Conservation (phyloP, 2,329 filamentous ascomycete species). For the Helicocarpus griseus region DNA sequence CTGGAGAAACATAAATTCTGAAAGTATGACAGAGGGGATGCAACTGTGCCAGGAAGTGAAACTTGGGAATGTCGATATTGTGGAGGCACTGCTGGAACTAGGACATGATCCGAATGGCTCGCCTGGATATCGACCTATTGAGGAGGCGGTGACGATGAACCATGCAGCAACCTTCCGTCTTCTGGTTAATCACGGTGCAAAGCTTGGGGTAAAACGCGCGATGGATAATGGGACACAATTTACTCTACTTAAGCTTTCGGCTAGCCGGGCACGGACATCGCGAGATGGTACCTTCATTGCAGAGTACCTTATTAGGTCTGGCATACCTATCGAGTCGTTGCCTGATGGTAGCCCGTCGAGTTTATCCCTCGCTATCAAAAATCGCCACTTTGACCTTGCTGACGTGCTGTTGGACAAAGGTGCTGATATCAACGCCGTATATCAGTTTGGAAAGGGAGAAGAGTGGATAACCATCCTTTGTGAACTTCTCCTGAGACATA, state of each 20-base stretch:
- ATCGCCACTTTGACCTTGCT: not conserved
- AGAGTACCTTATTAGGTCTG: not conserved
- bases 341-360: slow-evolving; percentile 1
- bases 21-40: not conserved
- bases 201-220: not conserved
- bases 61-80: slow-evolving; percentile 1
- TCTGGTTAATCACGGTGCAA: slow-evolving; percentile 1
- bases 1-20: not conserved
- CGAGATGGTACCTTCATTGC: not conserved
- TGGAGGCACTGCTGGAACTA: not conserved
- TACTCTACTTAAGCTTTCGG: not conserved
- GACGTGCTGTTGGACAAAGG: not conserved
- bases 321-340: slow-evolving; percentile 2
- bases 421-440: slow-evolving; percentile 1
- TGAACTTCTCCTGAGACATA: slow-evolving; percentile 1
- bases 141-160: slow-evolving; percentile 1
- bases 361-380: not conserved
- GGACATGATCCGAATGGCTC: slow-evolving; percentile 1
- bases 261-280: not conserved
- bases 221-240: not conserved
- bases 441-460: not conserved
- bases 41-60: not conserved
- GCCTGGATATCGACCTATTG: not conserved
- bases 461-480: slow-evolving; percentile 1
- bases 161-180: not conserved